These are phyloP conservation scores for Pistacia vera DNA, from an alignment of 345 rosid genomes.

Conservation along the genomic window DNA sequence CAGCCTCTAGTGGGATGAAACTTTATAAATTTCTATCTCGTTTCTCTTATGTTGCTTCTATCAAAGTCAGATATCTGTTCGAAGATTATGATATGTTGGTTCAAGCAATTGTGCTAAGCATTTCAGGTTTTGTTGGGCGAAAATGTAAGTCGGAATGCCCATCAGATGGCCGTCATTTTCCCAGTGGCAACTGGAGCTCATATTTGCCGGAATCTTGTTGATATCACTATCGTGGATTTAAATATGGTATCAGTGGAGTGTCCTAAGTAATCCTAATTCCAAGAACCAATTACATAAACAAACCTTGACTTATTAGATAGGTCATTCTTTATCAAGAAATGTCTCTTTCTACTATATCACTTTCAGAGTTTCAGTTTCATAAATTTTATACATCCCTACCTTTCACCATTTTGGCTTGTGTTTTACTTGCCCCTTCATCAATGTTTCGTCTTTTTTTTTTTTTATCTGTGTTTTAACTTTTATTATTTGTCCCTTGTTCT, in stretches of 20 bases:
- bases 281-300: background rate
- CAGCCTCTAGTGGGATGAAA: no score
- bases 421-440: background rate
- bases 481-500: background rate
- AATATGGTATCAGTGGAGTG: background rate
- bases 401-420: background rate
- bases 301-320: background rate
- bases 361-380: background rate
- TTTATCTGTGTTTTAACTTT: background rate
- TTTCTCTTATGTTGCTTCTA: background rate
- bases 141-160: background rate
- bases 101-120: background rate
- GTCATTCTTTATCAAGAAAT: background rate
- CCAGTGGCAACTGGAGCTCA: no score
- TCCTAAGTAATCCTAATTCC: background rate
- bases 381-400: background rate
- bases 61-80: no score
- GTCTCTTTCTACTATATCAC: background rate
- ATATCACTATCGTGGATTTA: background rate
- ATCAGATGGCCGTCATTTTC: no score
- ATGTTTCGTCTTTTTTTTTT: background rate
- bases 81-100: background rate
- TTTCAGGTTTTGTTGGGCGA: background rate
- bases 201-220: background rate
- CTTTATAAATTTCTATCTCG: no score